These are phyloP conservation scores for Colletotrichum magnum DNA, from an alignment of 2,329 filamentous ascomycete genomes.

Conservation along the genomic window DNA sequence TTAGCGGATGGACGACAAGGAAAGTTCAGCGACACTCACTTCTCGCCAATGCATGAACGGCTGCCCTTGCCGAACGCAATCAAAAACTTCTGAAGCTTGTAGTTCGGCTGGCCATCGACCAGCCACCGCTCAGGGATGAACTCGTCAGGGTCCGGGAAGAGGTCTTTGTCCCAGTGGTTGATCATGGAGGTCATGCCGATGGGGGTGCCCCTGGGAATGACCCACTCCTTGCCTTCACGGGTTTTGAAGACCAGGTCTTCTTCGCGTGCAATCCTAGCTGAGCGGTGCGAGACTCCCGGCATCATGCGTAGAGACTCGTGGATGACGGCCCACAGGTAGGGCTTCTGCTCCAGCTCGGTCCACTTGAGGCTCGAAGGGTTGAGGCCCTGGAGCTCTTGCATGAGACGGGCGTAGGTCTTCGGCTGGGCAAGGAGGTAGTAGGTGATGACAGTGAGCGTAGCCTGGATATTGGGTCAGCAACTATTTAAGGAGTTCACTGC, in stretches of 20 bases:
- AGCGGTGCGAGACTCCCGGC: conserved; percentile 42
- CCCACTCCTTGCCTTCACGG: conserved; percentile 38
- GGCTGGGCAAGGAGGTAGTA: conserved; percentile 49
- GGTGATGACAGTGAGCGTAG: conserved; percentile 47
- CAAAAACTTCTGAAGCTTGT: conserved; percentile 40
- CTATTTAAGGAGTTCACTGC: no score
- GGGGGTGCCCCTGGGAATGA: conserved; percentile 42
- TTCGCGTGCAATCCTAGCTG: conserved; percentile 41
- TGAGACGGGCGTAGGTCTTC: conserved; percentile 43
- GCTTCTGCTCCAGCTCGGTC: conserved; percentile 54
- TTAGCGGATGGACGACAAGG: conserved; percentile 6
- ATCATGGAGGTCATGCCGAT: conserved; percentile 44
- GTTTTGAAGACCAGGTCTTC: conserved; percentile 45
- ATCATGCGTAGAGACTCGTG: conserved; percentile 45
- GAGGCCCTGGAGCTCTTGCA: conserved; percentile 45
- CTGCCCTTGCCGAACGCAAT: conserved; percentile 43
- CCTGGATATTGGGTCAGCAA: conserved; percentile 11
- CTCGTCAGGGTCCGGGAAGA: conserved; percentile 40
- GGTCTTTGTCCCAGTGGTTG: conserved; percentile 42
- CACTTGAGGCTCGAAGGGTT: conserved; percentile 46
- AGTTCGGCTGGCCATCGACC: conserved; percentile 32
- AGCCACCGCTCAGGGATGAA: conserved; percentile 47
- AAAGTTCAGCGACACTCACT: conserved; percentile 33
- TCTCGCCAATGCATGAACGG: conserved; percentile 43
- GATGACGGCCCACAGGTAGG: conserved; percentile 51